Evolutionary conservation across 495 filamentous ascomycete genomes (phyloP).

Genomic region (Aspergillus avenaceus): DNA sequence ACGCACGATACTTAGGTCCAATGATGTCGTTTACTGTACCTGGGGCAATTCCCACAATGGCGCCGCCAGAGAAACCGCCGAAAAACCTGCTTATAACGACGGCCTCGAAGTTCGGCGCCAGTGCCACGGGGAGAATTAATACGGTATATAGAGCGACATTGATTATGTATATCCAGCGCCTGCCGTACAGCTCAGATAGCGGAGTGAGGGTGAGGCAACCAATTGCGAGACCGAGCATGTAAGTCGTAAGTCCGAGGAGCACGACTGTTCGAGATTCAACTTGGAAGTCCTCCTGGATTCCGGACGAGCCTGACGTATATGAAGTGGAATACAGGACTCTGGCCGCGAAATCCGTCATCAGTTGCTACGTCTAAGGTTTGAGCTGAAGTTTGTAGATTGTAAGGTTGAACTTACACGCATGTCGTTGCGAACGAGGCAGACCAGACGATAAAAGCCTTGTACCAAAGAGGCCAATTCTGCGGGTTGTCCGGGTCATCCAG

Average conservation of each 20-base stretch:
- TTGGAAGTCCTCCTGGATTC: conserved; percentile 62
- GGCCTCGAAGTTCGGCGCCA: conserved; percentile 61
- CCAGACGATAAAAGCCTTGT: conserved; percentile 54
- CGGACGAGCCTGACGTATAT: conserved; percentile 65
- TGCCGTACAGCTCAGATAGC: conserved; percentile 69
- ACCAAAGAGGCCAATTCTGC: conserved; percentile 62
- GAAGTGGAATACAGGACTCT: conserved; percentile 71
- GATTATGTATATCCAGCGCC: conserved; percentile 62
- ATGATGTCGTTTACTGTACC: conserved; percentile 76
- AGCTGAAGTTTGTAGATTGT: neutral
- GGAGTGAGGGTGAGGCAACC: conserved; percentile 73
- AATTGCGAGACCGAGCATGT: conserved; percentile 61
- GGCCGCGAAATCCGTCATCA: no score
- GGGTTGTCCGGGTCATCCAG: conserved; percentile 60
- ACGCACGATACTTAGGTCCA: conserved; percentile 57
- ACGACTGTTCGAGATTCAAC: conserved; percentile 49
- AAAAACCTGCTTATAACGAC: conserved; percentile 55
- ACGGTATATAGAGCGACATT: conserved; percentile 58
- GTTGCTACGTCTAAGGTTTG: no score
- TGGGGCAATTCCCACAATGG: conserved; percentile 68
- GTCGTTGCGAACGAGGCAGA: conserved; percentile 63
- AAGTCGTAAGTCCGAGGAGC: conserved; percentile 71
- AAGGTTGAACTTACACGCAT: conserved; percentile 41
- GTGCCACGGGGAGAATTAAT: conserved; percentile 62
- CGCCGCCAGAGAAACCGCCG: conserved; percentile 61